Base-by-base conservation (phyloP, 257 asterid genomes). In the Jasminum sambac region DNA sequence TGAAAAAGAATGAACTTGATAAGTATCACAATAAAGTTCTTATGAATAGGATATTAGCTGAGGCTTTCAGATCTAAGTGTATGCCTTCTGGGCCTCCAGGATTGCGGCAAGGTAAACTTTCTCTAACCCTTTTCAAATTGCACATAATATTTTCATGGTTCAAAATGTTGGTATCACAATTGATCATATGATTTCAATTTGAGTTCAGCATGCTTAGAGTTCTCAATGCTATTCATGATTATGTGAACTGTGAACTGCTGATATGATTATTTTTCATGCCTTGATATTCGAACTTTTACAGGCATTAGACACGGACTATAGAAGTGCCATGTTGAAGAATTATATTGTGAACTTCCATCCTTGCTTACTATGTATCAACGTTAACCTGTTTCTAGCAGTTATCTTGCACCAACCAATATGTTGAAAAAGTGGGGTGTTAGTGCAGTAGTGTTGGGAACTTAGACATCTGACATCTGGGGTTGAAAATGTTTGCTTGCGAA, bases 1-100 rank as follows among this genome's bases (percentile, higher is more conserved):
- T 21, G 69, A 84, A 81, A 66, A 79, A 66, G 77, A 58, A 75
- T 25, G 83, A 63, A 72, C 81, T 84, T 60, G 79, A 75, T 39
- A 72, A 41, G 70, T 86, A 76, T 75, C 74, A 40, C 8, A 72
- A 70, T 10, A 83, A 60, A 80, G 80, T 84, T 79, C 62, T 70
- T 64, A 75, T 68, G 86, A 87, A 88, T 79, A 80, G 76, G 75
- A 30, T 68, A 39, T 77, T 92, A 79, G 89, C 98, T 7, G 89
- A 83, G 52, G 78, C 75, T 67, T 76, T 86, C 72, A 80, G 85
- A 64, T 65, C 75, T 26, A 79, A 66, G 62, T 82, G 88, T 72
- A 71, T 76, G 87, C 82, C 88, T 66, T 36, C 89, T 34, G 84
- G 83, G 74, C 75, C 59, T 44, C 72, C 78, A 43, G 78, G 80